Conservation (phyloP, 371 early-diverging fungal genomes). For the Rhizopus delemar region DNA sequence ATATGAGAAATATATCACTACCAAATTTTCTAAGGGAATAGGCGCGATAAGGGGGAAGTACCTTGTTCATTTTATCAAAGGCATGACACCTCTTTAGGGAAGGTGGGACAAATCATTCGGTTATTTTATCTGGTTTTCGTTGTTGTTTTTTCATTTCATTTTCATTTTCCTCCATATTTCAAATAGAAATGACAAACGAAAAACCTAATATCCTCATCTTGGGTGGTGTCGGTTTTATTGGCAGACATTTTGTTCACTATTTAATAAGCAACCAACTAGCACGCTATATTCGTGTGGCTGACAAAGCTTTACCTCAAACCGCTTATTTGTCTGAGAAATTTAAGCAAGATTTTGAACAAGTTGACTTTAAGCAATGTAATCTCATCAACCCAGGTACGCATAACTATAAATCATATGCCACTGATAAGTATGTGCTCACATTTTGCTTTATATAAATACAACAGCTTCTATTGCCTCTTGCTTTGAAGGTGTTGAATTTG, state of each 20-base stretch:
- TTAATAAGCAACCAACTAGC: slow-evolving; percentile 70
- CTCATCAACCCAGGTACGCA: slow-evolving; percentile 72
- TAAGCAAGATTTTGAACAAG: slow-evolving; percentile 67
- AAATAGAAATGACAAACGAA: slow-evolving; percentile 12
- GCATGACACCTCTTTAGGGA: too few species aligned
- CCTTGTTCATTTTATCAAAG: too few species aligned
- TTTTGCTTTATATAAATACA: neutral
- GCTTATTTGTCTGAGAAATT: slow-evolving; percentile 74
- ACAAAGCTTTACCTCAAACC: slow-evolving; percentile 86
- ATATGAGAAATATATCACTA: too few species aligned
- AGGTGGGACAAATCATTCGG: too few species aligned
- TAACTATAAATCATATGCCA: neutral
- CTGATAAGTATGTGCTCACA: too few species aligned
- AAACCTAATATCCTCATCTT: slow-evolving; percentile 59
- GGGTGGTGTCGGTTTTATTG: slow-evolving; percentile 88
- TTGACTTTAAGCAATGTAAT: slow-evolving; percentile 86
- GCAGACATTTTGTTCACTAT: slow-evolving; percentile 77
- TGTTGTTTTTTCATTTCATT: too few species aligned
- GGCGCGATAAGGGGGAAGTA: too few species aligned
- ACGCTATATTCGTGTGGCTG: slow-evolving; percentile 76
- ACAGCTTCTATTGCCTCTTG: slow-evolving; percentile 70
- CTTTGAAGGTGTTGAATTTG: slow-evolving; percentile 75
- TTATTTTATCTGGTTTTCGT: too few species aligned
- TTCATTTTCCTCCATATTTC: too few species aligned
- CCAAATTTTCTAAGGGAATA: too few species aligned